phyloP scores from a whole-genome alignment of 352 stramenopile species.

The Pythium utonaiense region DNA sequence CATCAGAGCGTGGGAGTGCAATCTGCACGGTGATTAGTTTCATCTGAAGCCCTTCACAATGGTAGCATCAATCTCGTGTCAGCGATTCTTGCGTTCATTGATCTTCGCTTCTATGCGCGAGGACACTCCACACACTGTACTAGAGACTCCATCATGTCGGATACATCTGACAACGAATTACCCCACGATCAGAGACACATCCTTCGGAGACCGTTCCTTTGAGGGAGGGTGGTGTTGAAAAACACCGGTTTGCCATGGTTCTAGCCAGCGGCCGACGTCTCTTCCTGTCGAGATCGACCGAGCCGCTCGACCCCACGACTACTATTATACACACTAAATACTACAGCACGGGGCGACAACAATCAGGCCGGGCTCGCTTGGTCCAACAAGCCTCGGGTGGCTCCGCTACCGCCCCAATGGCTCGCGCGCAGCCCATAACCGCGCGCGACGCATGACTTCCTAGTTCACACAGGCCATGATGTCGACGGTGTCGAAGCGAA shows the following conservation, averaged over 20 bases:
- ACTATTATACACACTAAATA: constrained; percentile 71
- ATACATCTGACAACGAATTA: no score
- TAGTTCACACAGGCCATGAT: constrained; percentile 89
- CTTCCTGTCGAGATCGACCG: constrained; percentile 6
- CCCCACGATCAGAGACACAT: no score
- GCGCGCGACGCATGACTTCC: background rate
- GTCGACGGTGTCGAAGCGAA: constrained; percentile 80
- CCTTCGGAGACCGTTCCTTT: constrained; percentile 17
- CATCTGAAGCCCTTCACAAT: no score
- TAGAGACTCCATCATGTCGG: no score
- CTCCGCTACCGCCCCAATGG: constrained; percentile 7
- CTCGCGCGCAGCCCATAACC: constrained; percentile 18
- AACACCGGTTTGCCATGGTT: constrained; percentile 52
- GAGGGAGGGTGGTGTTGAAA: constrained; percentile 75
- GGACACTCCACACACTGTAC: no score
- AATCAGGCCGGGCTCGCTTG: constrained; percentile 23
- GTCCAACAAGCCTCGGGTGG: constrained; percentile 13
- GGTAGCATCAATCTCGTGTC: no score
- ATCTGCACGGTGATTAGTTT: no score
- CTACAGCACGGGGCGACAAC: constrained; percentile 18
- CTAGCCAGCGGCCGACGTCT: constrained; percentile 13
- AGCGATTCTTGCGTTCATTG: no score
- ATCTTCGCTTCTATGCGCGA: no score
- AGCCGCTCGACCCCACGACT: constrained; percentile 1
- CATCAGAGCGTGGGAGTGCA: no score